Conservation (phyloP, 768 basidiomycete genomes). For the Hemileccinum rubropunctum region DNA sequence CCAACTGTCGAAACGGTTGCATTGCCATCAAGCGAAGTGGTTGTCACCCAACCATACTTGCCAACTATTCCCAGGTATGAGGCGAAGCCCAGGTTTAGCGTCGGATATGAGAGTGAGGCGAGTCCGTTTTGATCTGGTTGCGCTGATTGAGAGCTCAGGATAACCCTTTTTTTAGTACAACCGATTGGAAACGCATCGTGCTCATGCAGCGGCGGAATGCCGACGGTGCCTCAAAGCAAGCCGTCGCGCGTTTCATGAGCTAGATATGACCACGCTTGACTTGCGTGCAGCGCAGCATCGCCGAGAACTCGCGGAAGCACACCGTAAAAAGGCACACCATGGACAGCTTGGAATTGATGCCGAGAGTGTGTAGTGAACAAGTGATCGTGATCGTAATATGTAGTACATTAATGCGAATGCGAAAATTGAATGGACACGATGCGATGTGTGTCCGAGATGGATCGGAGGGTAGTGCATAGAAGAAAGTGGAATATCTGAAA, state of each 20-base stretch:
- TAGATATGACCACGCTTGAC: conserved; percentile 59
- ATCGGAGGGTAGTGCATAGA: conserved; percentile 65
- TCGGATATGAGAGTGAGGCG: conserved; percentile 25
- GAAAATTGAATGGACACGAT: conserved; percentile 71
- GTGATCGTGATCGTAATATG: conserved; percentile 26
- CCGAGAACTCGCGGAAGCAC: conserved; percentile 53
- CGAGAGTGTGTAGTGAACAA: conserved; percentile 20
- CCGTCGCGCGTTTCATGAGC: conserved; percentile 56
- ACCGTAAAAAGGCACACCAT: conserved; percentile 58
- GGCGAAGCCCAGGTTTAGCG: conserved; percentile 27
- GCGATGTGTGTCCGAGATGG: conserved; percentile 49
- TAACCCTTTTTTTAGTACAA: conserved; percentile 19
- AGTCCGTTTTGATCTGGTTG: conserved; percentile 6
- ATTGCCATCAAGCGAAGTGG: conserved; percentile 13
- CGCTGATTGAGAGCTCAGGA: conserved; percentile 5
- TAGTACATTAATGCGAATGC: conserved; percentile 30
- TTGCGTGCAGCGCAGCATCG: conserved; percentile 56
- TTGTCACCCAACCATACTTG: conserved; percentile 28
- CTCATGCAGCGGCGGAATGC: conserved; percentile 39
- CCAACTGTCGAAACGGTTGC: conserved; percentile 13
- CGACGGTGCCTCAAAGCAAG: conserved; percentile 37
- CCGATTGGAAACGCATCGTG: conserved; percentile 39
- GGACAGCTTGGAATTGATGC: conserved; percentile 63
- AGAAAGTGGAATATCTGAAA: conserved; percentile 60
- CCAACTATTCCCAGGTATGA: conserved; percentile 34